Percentiles rank a stretch among this genome's conserved stretches.
phyloP scores from a whole-genome alignment of 2,329 filamentous ascomycete species.

The Orbilia ellipsospora region DNA sequence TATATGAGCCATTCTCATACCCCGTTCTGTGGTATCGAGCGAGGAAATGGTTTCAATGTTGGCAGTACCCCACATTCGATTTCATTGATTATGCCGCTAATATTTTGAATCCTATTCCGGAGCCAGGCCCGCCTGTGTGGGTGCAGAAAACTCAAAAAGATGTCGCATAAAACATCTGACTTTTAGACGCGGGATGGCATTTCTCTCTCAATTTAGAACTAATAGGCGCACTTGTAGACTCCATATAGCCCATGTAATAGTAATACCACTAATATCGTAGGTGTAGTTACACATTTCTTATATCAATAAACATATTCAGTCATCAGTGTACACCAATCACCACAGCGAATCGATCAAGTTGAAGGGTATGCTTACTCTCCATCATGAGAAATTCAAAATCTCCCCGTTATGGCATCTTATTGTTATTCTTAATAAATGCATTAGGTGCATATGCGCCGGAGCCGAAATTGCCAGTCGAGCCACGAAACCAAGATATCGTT shows the following conservation, averaged over 20 bases:
- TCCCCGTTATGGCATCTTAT: not conserved
- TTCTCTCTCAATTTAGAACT: not conserved
- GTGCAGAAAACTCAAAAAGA: not conserved
- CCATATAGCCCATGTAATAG: not conserved
- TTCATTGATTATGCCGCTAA: conserved; percentile 7
- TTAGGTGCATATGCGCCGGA: conserved; percentile 3
- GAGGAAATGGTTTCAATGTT: conserved; percentile 15
- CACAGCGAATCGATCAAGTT: not conserved
- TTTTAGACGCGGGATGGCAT: not conserved
- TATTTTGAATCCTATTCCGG: conserved; percentile 6
- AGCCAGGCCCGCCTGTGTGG: conserved; percentile 5
- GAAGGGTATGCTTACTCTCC: too few relatives aligned
- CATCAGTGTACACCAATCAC: not conserved
- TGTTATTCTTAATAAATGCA: not conserved
- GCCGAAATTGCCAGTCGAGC: not conserved
- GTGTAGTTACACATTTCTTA: not conserved
- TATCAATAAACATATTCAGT: not conserved
- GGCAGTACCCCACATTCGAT: conserved; percentile 15
- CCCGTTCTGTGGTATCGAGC: conserved; percentile 13
- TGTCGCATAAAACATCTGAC: not conserved
- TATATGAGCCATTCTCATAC: conserved; percentile 5
- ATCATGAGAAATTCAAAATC: too few relatives aligned
- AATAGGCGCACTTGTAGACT: not conserved
- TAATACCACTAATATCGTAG: not conserved
- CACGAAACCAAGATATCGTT: not conserved